Conservation (phyloP, 2,329 filamentous ascomycete genomes). For the Colletotrichum shisoi region DNA sequence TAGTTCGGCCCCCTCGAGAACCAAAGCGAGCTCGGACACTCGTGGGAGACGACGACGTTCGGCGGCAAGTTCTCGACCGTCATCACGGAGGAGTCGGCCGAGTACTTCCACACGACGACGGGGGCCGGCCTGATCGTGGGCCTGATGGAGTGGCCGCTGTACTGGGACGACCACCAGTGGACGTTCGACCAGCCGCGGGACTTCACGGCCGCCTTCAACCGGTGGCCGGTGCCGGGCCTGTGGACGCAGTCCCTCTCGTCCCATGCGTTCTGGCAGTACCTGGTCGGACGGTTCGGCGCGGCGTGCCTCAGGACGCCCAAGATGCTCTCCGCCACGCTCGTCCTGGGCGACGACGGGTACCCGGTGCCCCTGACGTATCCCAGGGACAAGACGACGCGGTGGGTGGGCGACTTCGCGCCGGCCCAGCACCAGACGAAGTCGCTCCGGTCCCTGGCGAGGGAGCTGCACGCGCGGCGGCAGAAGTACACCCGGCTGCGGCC, state of each 20-base stretch:
- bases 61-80: neutral
- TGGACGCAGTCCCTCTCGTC: conserved; percentile 1
- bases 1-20: conserved; percentile 9
- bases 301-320: neutral
- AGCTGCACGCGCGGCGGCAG: conserved; percentile 5
- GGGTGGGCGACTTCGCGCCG: neutral
- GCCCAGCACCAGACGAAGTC: neutral
- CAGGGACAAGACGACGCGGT: neutral
- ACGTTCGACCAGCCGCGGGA: neutral
- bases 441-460: neutral
- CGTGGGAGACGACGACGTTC: neutral
- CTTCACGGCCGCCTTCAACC: neutral
- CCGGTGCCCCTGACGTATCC: neutral
- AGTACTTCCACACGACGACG: neutral
- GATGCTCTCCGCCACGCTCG: neutral
- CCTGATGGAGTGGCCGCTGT: neutral
- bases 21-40: conserved; percentile 2
- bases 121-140: neutral
- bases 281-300: conserved; percentile 2
- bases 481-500: conserved; percentile 12
- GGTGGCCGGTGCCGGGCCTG: conserved; percentile 1
- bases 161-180: neutral
- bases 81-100: neutral
- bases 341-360: neutral
- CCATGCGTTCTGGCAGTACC: conserved; percentile 1